Conservation (phyloP, 164 flowering plant genomes). For the Tetrastigma voinierianum region DNA sequence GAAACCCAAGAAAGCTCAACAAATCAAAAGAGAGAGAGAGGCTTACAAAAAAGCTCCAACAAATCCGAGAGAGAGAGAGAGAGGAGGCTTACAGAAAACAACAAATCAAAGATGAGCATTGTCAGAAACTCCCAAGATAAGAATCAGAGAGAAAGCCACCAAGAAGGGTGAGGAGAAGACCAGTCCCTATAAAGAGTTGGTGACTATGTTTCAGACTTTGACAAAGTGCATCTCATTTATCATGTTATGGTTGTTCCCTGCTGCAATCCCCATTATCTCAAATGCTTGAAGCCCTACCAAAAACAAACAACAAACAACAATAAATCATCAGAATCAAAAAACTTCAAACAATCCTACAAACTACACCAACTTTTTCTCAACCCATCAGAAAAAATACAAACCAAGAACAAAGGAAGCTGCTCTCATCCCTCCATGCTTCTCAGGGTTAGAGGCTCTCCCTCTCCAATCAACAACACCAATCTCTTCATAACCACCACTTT, state of each 20-base stretch:
- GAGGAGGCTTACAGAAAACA: too few relatives aligned
- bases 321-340: too few relatives aligned
- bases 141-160: slow-evolving; percentile 95
- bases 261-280: slow-evolving; percentile 96
- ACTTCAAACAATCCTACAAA: too few relatives aligned
- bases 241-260: slow-evolving; percentile 89
- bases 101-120: slow-evolving; percentile 82
- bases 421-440: slow-evolving; percentile 82
- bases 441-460: slow-evolving; percentile 71
- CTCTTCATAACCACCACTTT: slow-evolving; percentile 19
- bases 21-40: too few relatives aligned
- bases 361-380: too few relatives aligned
- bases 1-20: too few relatives aligned
- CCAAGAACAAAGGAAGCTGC: slow-evolving; percentile 92
- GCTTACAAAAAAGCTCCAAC: too few relatives aligned
- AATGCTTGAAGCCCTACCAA: slow-evolving; percentile 69
- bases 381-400: too few relatives aligned
- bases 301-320: neutral
- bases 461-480: slow-evolving; percentile 96
- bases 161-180: slow-evolving; percentile 76
- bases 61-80: too few relatives aligned
- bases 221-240: slow-evolving; percentile 88
- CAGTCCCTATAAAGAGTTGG: slow-evolving; percentile 90
- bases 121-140: slow-evolving; percentile 90
- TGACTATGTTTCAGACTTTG: slow-evolving; percentile 81